These are phyloP conservation scores for Aspergillus latus DNA, from an alignment of 2,329 filamentous ascomycete genomes.

Conservation along the genomic window DNA sequence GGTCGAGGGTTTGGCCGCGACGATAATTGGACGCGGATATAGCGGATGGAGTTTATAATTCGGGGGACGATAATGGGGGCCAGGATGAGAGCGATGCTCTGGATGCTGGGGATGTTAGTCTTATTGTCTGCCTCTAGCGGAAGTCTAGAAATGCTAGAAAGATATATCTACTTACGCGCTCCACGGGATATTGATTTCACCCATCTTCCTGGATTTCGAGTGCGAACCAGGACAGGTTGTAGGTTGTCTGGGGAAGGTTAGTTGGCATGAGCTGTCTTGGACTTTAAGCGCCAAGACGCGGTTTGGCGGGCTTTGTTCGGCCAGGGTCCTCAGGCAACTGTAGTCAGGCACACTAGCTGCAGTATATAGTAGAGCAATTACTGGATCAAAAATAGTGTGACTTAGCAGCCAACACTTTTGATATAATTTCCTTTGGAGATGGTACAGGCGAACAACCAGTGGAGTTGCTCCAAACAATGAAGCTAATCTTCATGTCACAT, in stretches of 20 bases:
- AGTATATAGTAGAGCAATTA: too few species aligned
- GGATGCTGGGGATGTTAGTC: slow-evolving; percentile 34
- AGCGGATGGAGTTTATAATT: slow-evolving; percentile 39
- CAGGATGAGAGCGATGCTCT: slow-evolving; percentile 46
- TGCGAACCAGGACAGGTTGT: neutral
- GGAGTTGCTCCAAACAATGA: too few species aligned
- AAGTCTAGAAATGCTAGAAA: neutral
- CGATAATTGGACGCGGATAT: slow-evolving; percentile 34
- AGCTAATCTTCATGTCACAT: too few species aligned
- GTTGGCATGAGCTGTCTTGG: slow-evolving; percentile 12
- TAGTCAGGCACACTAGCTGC: too few species aligned
- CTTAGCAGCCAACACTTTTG: too few species aligned
- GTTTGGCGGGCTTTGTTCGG: neutral
- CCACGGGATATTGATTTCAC: slow-evolving; percentile 31
- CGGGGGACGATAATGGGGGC: slow-evolving; percentile 44
- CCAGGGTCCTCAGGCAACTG: neutral
- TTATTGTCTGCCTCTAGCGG: neutral
- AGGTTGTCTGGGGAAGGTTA: slow-evolving; percentile 12
- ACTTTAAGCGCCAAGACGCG: slow-evolving; percentile 21
- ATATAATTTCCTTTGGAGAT: too few species aligned
- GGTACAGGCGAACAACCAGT: too few species aligned
- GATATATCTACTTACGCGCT: slow-evolving; percentile 28
- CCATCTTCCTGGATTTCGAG: slow-evolving; percentile 24
- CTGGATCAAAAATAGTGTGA: too few species aligned
- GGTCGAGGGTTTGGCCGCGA: slow-evolving; percentile 40